phyloP scores from a whole-genome alignment of 768 basidiomycete species.

The Russula dissimulans region DNA sequence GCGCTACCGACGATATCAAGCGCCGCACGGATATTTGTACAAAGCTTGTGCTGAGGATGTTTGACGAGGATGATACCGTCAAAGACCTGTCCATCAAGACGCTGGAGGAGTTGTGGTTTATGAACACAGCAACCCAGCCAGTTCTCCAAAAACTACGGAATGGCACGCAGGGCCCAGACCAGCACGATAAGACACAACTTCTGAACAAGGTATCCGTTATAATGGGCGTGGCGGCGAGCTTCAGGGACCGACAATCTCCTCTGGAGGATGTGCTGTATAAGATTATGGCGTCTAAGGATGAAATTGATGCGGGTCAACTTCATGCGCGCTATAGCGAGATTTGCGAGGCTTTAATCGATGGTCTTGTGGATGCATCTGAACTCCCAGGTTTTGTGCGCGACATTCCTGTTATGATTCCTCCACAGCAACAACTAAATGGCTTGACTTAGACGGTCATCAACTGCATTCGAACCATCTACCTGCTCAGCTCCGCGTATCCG shows the following conservation, averaged over 20 bases:
- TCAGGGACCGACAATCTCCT: constrained; percentile 75
- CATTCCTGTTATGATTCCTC: constrained; percentile 9
- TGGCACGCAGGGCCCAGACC: constrained; percentile 22
- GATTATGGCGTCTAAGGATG: constrained; percentile 68
- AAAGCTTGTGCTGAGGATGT: constrained; percentile 71
- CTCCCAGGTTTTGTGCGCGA: constrained; percentile 61
- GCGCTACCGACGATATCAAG: constrained; percentile 45
- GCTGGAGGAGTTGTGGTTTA: constrained; percentile 88
- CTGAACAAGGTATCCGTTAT: constrained; percentile 68
- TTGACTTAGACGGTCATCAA: constrained; percentile 61
- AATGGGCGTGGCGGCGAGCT: constrained; percentile 76
- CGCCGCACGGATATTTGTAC: constrained; percentile 74
- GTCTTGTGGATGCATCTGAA: constrained; percentile 79
- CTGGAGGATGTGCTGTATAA: constrained; percentile 80
- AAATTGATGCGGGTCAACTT: constrained; percentile 40
- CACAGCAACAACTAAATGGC: background rate
- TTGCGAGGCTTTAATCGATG: constrained; percentile 79
- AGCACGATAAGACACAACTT: constrained; percentile 45
- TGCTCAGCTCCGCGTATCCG: constrained; percentile 77
- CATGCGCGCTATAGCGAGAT: constrained; percentile 70
- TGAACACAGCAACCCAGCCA: constrained; percentile 19
- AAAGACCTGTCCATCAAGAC: constrained; percentile 89
- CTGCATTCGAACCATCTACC: constrained; percentile 76
- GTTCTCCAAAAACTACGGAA: constrained; percentile 26
- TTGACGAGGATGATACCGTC: constrained; percentile 92